phyloP scores from a whole-genome alignment of 164 flowering plant genomes.

The Tinospora cordifolia region DNA sequence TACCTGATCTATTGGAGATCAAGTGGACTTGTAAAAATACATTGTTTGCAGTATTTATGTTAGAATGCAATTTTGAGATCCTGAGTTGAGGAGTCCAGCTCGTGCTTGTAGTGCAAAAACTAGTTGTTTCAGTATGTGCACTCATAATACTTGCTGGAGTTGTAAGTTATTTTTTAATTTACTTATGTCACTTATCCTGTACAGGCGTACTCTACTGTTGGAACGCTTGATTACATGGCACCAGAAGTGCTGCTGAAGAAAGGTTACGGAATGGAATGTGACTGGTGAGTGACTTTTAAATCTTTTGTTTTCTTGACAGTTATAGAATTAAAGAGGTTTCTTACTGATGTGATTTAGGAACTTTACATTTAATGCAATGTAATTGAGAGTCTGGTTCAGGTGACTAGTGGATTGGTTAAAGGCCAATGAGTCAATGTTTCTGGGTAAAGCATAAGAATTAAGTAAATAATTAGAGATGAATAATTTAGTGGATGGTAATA shows the following conservation, averaged over 20 bases:
- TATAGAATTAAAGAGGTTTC: neutral
- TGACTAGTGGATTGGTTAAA: neutral
- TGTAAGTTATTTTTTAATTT: neutral
- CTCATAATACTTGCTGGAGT: conserved; percentile 8
- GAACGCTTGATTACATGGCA: conserved; percentile 94
- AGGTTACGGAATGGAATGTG: conserved; percentile 93
- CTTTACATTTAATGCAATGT: neutral
- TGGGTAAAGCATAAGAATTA: no score
- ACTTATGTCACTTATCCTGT: conserved; percentile 7
- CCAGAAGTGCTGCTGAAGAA: conserved; percentile 83
- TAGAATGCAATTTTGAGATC: neutral
- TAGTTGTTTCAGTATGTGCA: neutral
- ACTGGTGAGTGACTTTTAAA: conserved; percentile 37
- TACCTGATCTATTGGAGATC: neutral
- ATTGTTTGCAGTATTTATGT: neutral
- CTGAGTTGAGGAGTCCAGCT: neutral
- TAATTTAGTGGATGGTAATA: no score
- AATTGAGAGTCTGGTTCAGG: neutral
- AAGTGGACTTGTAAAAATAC: neutral
- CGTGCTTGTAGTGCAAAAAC: neutral
- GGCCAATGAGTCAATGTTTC: neutral
- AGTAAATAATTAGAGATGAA: no score
- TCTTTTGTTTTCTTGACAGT: neutral
- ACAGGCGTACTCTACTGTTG: conserved; percentile 91
- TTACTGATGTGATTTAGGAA: neutral